phyloP scores from a whole-genome alignment of 345 rosid genomes.

The Raphanus sativus region DNA sequence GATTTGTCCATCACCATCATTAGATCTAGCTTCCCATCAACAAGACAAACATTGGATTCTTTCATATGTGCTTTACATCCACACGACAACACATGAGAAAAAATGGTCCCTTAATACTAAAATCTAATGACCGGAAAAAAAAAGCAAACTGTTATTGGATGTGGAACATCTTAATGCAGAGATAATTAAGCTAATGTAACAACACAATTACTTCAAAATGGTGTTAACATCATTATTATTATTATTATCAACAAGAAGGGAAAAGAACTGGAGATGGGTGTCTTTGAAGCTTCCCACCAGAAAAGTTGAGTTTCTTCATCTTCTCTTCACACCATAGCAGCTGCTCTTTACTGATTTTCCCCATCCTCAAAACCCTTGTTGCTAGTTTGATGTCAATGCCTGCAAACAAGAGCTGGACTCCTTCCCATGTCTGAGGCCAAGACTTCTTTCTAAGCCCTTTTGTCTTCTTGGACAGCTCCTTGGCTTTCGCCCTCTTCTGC shows the following conservation, averaged over 20 bases:
- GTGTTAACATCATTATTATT: neutral
- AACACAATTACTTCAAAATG: too few relatives aligned
- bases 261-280: constrained; percentile 81
- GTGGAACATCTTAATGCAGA: constrained; percentile 7
- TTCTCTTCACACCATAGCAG: constrained; percentile 94
- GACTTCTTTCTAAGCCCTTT: neutral
- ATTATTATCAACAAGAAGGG: constrained; percentile 65
- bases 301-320: constrained; percentile 72
- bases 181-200: neutral
- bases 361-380: constrained; percentile 70
- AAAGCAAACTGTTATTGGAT: constrained; percentile 1
- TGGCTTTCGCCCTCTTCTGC: neutral
- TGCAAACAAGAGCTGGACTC: constrained; percentile 65
- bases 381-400: constrained; percentile 66
- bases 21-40: constrained; percentile 30
- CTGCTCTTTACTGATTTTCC: constrained; percentile 69
- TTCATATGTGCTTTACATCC: constrained; percentile 27
- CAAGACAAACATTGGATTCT: constrained; percentile 40
- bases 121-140: constrained; percentile 24
- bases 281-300: constrained; percentile 63
- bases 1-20: constrained; percentile 22
- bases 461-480: neutral
- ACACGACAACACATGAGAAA: constrained; percentile 17
- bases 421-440: constrained; percentile 44
- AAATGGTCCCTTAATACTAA: constrained; percentile 21